A percentile compares a stretch with the other conserved stretches of the same genome.
Conservation (phyloP, 345 rosid genomes). For the Camelina laxa region DNA sequence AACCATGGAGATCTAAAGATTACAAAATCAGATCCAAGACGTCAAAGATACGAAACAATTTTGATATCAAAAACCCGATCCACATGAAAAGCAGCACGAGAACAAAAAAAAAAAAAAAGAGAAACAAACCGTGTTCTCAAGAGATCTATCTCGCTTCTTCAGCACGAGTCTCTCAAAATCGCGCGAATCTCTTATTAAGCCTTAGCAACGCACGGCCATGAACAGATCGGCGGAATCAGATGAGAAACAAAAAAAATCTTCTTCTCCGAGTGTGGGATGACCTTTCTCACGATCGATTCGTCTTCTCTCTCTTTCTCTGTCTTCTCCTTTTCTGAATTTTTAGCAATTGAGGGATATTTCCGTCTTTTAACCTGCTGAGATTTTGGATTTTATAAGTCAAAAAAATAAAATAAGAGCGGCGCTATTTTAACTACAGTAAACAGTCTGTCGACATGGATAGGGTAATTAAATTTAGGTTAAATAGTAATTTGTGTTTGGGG, state of each 20-base stretch:
- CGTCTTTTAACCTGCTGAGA: conserved; percentile 2
- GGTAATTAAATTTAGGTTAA: neutral
- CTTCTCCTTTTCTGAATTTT: conserved; percentile 19
- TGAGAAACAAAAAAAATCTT: neutral
- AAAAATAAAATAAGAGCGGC: conserved; percentile 24
- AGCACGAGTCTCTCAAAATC: neutral
- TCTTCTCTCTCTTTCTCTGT: conserved; percentile 6
- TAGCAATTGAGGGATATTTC: conserved; percentile 19
- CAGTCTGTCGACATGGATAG: conserved; percentile 38
- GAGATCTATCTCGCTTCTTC: conserved; percentile 37
- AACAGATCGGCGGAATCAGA: conserved; percentile 39
- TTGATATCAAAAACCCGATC: conserved; percentile 29
- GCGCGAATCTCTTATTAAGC: neutral
- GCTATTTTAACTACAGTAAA: neutral
- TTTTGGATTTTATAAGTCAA: conserved; percentile 21
- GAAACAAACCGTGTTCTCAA: conserved; percentile 33
- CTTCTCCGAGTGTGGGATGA: conserved; percentile 20
- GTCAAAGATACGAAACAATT: neutral
- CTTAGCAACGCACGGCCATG: conserved; percentile 12
- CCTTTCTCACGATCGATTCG: conserved; percentile 29
- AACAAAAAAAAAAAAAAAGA: neutral
- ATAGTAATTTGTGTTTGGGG: neutral
- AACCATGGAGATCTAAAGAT: conserved; percentile 2
- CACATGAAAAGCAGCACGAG: neutral
- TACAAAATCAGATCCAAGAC: conserved; percentile 22